Percentiles rank a stretch among this genome's conserved stretches.
Conservation (phyloP, 2,329 filamentous ascomycete species). For the Xylariales sp. region DNA sequence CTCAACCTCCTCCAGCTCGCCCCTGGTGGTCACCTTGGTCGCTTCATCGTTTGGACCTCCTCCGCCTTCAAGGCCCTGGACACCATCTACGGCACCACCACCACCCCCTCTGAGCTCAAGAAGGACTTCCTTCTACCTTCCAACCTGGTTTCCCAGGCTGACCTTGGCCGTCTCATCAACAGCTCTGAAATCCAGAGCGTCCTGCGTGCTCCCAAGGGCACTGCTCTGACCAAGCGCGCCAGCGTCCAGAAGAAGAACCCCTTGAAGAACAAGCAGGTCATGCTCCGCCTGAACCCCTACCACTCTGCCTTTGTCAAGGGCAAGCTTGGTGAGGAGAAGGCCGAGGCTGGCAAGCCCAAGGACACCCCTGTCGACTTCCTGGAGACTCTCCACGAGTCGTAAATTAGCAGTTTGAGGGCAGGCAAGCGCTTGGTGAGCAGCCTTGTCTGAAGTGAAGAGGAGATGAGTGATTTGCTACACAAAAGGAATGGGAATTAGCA, state of each 20-base stretch:
- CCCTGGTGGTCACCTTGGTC: conserved; percentile 96
- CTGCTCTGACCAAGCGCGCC: conserved; percentile 82
- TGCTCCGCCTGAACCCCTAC: conserved; percentile 98
- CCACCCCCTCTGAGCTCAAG: conserved; percentile 86
- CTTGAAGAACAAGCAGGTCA: conserved; percentile 96
- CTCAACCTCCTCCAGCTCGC: conserved; percentile 99
- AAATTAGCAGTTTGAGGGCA: no score
- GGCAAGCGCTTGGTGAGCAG: conserved; percentile 28
- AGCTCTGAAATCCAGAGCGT: conserved; percentile 97
- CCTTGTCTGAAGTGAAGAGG: conserved; percentile 17
- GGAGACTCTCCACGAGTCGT: conserved; percentile 24
- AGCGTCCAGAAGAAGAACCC: conserved; percentile 99
- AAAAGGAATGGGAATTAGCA: conserved; percentile 9
- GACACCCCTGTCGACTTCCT: conserved; percentile 25
- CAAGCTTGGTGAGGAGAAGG: conserved; percentile 70
- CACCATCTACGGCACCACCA: conserved; percentile 93
- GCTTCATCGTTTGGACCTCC: conserved; percentile 99
- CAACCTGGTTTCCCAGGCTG: conserved; percentile 89
- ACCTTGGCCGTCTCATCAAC: conserved; percentile 98
- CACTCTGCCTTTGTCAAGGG: conserved; percentile 85
- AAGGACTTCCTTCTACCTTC: conserved; percentile 97
- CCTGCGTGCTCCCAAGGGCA: conserved; percentile 85
- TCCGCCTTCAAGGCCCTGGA: conserved; percentile 95
- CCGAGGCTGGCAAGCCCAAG: conserved; percentile 56
- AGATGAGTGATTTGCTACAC: conserved; percentile 15